Percentiles rank a stretch among this genome's conserved stretches.
phyloP scores from a whole-genome alignment of 805 yeast species.

The Hanseniaspora taiwanica region DNA sequence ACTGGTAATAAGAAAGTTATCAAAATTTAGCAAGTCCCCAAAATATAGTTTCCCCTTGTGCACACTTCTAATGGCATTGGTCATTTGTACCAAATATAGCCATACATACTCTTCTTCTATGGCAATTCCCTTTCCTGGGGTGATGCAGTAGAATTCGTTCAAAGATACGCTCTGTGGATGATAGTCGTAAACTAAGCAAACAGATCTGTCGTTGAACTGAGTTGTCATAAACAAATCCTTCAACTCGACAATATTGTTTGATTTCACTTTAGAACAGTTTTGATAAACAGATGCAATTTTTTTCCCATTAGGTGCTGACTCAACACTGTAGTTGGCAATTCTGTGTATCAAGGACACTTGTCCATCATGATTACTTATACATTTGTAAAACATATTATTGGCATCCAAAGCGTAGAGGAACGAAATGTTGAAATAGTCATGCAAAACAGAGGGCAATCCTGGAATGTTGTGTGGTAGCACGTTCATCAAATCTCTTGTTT shows the following conservation, averaged over 20 bases:
- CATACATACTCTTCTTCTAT: constrained; percentile 35
- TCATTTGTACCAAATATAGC: constrained; percentile 57
- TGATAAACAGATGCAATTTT: constrained; percentile 46
- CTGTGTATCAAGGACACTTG: constrained; percentile 63
- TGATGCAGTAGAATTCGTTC: constrained; percentile 49
- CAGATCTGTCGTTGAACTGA: constrained; percentile 68
- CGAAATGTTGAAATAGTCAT: constrained; percentile 65
- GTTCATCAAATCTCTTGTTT: constrained; percentile 61
- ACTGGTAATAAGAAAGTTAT: constrained; percentile 61
- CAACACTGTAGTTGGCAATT: constrained; percentile 38
- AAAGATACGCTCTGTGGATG: constrained; percentile 67
- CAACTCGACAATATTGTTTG: constrained; percentile 50
- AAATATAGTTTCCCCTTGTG: constrained; percentile 7
- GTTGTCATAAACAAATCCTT: constrained; percentile 79
- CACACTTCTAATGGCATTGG: constrained; percentile 2
- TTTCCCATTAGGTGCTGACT: constrained; percentile 36
- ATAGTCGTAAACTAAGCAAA: constrained; percentile 73
- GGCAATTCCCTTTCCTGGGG: constrained; percentile 9
- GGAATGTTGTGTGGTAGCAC: constrained; percentile 22
- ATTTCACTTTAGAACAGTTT: constrained; percentile 44
- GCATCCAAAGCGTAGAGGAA: constrained; percentile 32
- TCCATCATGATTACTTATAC: constrained; percentile 68
- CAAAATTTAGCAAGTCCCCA: constrained; percentile 48
- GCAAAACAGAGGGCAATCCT: constrained; percentile 65
- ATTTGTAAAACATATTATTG: constrained; percentile 59